phyloP scores from a whole-genome alignment of 805 yeast species.

The Wickerhamomyces silvicola region DNA sequence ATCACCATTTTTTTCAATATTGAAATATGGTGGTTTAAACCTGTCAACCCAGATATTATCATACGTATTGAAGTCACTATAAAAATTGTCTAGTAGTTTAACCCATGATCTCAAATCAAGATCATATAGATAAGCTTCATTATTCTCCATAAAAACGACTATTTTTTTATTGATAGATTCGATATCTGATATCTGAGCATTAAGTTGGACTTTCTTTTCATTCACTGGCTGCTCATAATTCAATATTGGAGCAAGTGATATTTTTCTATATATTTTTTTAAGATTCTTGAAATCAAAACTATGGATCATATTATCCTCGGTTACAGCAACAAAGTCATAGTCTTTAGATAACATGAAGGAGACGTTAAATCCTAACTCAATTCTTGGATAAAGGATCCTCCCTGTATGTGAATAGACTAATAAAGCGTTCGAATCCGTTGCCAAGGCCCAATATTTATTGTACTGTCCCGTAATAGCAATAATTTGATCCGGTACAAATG shows the following conservation, averaged over 20 bases:
- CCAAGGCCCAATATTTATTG: conserved; percentile 41
- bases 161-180: conserved; percentile 35
- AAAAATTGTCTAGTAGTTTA: conserved; percentile 32
- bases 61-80: conserved; percentile 9
- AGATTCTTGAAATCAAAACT: conserved; percentile 41
- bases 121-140: conserved; percentile 37
- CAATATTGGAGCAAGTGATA: conserved; percentile 49
- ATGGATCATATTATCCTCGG: conserved; percentile 44
- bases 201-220: conserved; percentile 16
- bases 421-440: conserved; percentile 54
- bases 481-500: conserved; percentile 33
- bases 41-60: conserved; percentile 15
- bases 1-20: not conserved
- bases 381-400: conserved; percentile 35
- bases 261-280: conserved; percentile 30
- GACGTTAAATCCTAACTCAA: conserved; percentile 47
- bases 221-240: conserved; percentile 27
- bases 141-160: conserved; percentile 33
- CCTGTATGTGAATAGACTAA: conserved; percentile 42
- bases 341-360: conserved; percentile 30
- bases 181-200: conserved; percentile 21
- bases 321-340: conserved; percentile 35
- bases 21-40: not conserved
- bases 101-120: conserved; percentile 41
- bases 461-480: conserved; percentile 34